These are phyloP conservation scores for Xylaria sp. DNA, from an alignment of 2,329 filamentous ascomycete genomes.

Conservation along the genomic window DNA sequence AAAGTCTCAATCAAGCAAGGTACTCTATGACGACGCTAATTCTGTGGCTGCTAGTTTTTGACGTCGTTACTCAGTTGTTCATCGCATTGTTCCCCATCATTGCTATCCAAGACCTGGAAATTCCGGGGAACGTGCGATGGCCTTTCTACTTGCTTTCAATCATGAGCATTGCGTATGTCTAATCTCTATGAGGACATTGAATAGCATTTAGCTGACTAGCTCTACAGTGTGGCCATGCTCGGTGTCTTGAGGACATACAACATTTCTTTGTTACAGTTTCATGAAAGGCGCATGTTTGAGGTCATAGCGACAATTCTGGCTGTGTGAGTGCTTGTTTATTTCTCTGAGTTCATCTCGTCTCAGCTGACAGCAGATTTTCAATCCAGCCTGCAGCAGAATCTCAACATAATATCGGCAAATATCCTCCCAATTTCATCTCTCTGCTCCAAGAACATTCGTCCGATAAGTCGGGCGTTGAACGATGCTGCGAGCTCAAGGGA, in stretches of 20 bases:
- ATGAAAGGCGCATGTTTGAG: conserved; percentile 47
- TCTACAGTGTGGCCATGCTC: conserved; percentile 47
- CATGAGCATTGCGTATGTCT: conserved; percentile 47
- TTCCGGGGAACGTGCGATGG: conserved; percentile 47
- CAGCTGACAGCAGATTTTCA: not conserved
- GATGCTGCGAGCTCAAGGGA: conserved; percentile 32
- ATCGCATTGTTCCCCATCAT: conserved; percentile 51
- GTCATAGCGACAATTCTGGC: conserved; percentile 50
- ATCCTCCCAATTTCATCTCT: conserved; percentile 51
- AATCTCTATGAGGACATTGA: too few relatives aligned
- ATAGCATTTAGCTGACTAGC: conserved; percentile 10
- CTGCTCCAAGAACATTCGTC: conserved; percentile 41
- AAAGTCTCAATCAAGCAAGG: not conserved
- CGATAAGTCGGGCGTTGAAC: conserved; percentile 40
- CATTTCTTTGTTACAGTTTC: conserved; percentile 46
- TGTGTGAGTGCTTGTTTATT: conserved; percentile 41
- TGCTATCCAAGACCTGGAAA: conserved; percentile 47
- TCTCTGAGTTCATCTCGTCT: not conserved
- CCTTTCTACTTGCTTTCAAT: conserved; percentile 51
- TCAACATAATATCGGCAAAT: conserved; percentile 53
- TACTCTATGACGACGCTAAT: not conserved
- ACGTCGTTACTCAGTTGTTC: conserved; percentile 52
- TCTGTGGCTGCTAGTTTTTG: conserved; percentile 45
- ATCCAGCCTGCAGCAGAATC: conserved; percentile 51
- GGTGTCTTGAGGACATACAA: conserved; percentile 51